Evolutionary conservation across 805 yeast genomes (phyloP).

Genomic region (Candida odintsovae): DNA sequence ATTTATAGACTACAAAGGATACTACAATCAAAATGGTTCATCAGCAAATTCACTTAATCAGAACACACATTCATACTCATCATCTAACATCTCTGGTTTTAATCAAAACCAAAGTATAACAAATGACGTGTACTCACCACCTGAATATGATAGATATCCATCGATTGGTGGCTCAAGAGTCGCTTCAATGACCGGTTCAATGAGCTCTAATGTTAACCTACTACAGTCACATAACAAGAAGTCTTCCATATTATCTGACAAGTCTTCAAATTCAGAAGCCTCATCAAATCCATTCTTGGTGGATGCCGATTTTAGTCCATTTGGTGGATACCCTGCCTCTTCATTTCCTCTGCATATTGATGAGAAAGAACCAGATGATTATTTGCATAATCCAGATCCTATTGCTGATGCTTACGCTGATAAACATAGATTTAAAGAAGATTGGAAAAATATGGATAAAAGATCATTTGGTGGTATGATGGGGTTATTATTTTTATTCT

Average conservation of each 20-base stretch:
- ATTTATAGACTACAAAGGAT: constrained; percentile 36
- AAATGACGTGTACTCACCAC: constrained; percentile 34
- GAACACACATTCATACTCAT: constrained; percentile 15
- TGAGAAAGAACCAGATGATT: constrained; percentile 93
- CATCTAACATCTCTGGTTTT: constrained; percentile 19
- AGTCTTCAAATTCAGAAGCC: constrained; percentile 15
- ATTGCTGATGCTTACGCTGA: constrained; percentile 85
- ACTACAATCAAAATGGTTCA: constrained; percentile 36
- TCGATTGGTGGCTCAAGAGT: constrained; percentile 51
- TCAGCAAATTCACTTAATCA: constrained; percentile 29
- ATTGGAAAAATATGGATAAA: constrained; percentile 60
- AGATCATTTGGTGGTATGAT: constrained; percentile 54
- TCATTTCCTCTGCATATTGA: constrained; percentile 87
- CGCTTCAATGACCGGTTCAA: constrained; percentile 41
- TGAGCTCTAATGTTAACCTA: constrained; percentile 27
- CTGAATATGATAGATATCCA: constrained; percentile 67
- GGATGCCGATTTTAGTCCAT: constrained; percentile 75
- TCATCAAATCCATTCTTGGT: constrained; percentile 38
- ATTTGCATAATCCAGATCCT: constrained; percentile 94
- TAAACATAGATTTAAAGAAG: constrained; percentile 57
- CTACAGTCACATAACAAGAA: constrained; percentile 11
- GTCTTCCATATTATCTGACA: constrained; percentile 12
- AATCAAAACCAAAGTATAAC: constrained; percentile 8
- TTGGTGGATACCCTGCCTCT: constrained; percentile 95
- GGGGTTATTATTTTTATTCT: constrained; percentile 51